These are phyloP conservation scores for Clathrus columnatus DNA, from an alignment of 768 basidiomycete species.

Conservation along the genomic window DNA sequence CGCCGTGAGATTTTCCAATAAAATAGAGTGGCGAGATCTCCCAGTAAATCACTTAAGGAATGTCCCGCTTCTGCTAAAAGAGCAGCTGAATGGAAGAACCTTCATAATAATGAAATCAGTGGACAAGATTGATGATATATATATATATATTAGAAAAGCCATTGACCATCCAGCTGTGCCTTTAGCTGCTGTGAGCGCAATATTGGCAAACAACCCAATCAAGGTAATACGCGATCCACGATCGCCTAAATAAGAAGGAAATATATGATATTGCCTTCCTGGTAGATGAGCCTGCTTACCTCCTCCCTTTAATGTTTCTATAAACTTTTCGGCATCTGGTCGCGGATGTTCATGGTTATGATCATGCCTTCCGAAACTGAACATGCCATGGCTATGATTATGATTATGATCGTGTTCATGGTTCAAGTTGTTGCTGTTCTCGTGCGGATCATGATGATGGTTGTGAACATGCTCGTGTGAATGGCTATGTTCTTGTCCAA, in stretches of 20 bases:
- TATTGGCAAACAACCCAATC: slow-evolving; percentile 74
- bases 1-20: slow-evolving; percentile 80
- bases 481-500: neutral
- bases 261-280: neutral
- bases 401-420: slow-evolving; percentile 19
- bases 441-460: too few relatives aligned
- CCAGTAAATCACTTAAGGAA: slow-evolving; percentile 77
- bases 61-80: slow-evolving; percentile 93
- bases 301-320: slow-evolving; percentile 56
- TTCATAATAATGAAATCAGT: slow-evolving; percentile 8
- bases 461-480: neutral
- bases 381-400: slow-evolving; percentile 48
- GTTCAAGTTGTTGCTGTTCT: too few relatives aligned
- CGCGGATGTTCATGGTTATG: slow-evolving; percentile 55
- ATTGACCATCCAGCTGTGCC: slow-evolving; percentile 82
- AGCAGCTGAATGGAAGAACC: slow-evolving; percentile 68
- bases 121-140: neutral
- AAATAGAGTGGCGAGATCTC: slow-evolving; percentile 85
- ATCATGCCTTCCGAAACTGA: slow-evolving; percentile 49
- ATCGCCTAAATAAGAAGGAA: slow-evolving; percentile 43
- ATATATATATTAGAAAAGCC: neutral
- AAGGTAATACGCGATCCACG: slow-evolving; percentile 78
- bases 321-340: slow-evolving; percentile 58
- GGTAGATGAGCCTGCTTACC: slow-evolving; percentile 32
- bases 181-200: slow-evolving; percentile 74